A percentile compares a stretch with the other conserved stretches of the same genome.
phyloP scores from a whole-genome alignment of 2,329 filamentous ascomycete genomes.

The Fusarium protoensiforme region DNA sequence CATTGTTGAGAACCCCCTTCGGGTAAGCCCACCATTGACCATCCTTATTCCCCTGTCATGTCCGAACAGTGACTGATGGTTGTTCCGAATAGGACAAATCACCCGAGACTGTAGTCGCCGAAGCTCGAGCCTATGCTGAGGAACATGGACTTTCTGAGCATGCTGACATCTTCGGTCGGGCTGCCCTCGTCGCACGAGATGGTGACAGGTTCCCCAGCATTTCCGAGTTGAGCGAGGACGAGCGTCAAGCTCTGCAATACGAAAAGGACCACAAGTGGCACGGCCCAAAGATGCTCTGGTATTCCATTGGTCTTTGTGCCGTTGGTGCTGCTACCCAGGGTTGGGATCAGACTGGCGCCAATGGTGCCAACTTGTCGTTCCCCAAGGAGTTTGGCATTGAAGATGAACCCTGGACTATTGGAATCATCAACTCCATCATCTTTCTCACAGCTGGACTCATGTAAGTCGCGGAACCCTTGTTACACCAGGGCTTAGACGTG shows the following conservation, averaged over 20 bases:
- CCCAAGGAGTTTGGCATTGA: conserved; percentile 55
- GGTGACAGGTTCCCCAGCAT: conserved; percentile 39
- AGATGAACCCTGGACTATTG: conserved; percentile 56
- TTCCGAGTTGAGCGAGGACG: conserved; percentile 44
- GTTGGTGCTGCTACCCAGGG: conserved; percentile 68
- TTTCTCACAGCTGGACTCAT: conserved; percentile 64
- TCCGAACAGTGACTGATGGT: neutral
- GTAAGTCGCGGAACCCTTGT: conserved; percentile 52
- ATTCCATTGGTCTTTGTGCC: conserved; percentile 64
- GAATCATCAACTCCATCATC: conserved; percentile 49
- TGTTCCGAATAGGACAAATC: neutral
- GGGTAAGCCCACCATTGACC: neutral
- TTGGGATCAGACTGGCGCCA: conserved; percentile 73
- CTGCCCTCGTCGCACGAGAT: conserved; percentile 51
- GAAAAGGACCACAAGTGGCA: conserved; percentile 70
- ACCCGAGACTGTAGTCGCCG: conserved; percentile 29
- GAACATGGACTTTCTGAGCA: conserved; percentile 61
- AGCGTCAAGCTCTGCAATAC: conserved; percentile 50
- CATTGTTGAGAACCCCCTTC: neutral
- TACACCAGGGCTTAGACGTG: neutral
- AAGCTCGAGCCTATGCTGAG: conserved; percentile 63
- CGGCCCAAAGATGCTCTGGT: conserved; percentile 56
- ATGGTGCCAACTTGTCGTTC: conserved; percentile 71
- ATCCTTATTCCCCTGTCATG: neutral
- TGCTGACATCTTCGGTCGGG: conserved; percentile 53